A percentile compares a stretch with the other conserved stretches of the same genome.
These are phyloP conservation scores for Axilococcus clingmanii DNA, from an alignment of 139 green algal species.

Conservation along the genomic window DNA sequence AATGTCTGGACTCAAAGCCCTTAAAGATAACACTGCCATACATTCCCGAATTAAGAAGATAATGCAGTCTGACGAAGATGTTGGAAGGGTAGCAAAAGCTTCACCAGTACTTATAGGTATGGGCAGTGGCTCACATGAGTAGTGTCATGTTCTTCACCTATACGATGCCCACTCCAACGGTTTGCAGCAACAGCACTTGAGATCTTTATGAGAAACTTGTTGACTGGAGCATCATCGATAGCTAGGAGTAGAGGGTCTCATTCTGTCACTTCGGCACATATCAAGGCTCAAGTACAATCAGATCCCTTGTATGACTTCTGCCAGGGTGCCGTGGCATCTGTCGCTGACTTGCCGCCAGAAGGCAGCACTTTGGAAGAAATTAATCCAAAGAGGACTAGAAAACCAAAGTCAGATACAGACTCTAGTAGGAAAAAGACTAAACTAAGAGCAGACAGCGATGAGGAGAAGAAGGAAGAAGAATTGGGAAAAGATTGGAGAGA, in stretches of 20 bases:
- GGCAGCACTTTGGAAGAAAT: constrained; percentile 18
- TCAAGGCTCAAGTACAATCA: too few relatives aligned
- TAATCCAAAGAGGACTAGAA: not conserved
- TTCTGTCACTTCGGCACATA: constrained; percentile 61
- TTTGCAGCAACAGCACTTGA: constrained; percentile 70
- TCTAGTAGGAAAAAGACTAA: too few relatives aligned
- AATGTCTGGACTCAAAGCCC: constrained; percentile 1
- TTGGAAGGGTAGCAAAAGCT: constrained; percentile 86
- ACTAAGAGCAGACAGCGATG: too few relatives aligned
- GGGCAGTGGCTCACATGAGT: not conserved
- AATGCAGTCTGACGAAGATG: constrained; percentile 93
- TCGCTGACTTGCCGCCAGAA: too few relatives aligned
- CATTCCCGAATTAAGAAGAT: constrained; percentile 72
- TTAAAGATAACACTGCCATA: not conserved
- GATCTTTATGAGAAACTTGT: constrained; percentile 72
- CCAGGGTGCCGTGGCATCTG: too few relatives aligned
- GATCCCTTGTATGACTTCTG: too few relatives aligned
- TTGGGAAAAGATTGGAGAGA: too few relatives aligned
- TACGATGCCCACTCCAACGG: not conserved
- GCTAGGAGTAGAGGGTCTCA: constrained; percentile 53
- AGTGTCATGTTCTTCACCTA: not conserved
- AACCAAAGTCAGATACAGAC: not conserved
- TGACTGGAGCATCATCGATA: constrained; percentile 40
- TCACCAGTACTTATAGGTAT: constrained; percentile 80
- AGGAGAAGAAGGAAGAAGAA: too few relatives aligned